These are phyloP conservation scores for Kwoniella botswanensis DNA, from an alignment of 768 basidiomycete species.

Conservation along the genomic window DNA sequence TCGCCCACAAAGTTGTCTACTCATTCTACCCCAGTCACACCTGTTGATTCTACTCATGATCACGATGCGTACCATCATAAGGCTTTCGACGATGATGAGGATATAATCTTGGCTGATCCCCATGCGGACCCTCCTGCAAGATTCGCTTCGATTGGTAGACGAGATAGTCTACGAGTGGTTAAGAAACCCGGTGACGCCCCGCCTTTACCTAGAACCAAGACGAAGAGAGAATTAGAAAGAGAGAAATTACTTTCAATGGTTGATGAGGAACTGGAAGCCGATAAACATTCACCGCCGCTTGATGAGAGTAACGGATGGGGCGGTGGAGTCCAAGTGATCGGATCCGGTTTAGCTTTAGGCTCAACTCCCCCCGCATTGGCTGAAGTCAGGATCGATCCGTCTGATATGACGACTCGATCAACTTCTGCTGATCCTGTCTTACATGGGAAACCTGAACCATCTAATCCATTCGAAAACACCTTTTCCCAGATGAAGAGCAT, in stretches of 20 bases:
- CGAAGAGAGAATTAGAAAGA: slow-evolving; percentile 53
- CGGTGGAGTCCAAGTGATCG: slow-evolving; percentile 53
- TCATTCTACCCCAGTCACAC: slow-evolving; percentile 1
- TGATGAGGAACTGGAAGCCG: slow-evolving; percentile 53
- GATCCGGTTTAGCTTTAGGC: slow-evolving; percentile 36
- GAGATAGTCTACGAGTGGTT: slow-evolving; percentile 35
- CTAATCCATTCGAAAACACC: slow-evolving; percentile 21
- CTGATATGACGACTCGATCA: slow-evolving; percentile 18
- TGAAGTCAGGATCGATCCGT: slow-evolving; percentile 18
- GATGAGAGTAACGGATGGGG: slow-evolving; percentile 26
- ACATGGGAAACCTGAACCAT: slow-evolving; percentile 12
- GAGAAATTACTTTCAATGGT: slow-evolving; percentile 52
- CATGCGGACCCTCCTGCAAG: slow-evolving; percentile 29
- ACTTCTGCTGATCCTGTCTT: slow-evolving; percentile 28
- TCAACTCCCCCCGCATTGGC: slow-evolving; percentile 11
- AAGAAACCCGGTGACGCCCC: slow-evolving; percentile 31
- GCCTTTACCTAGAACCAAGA: slow-evolving; percentile 34
- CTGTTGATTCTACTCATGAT: not conserved
- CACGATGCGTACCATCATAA: not conserved
- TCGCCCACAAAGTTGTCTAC: slow-evolving; percentile 13
- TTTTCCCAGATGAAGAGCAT: slow-evolving; percentile 21
- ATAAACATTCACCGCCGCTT: slow-evolving; percentile 21
- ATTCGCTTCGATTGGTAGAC: slow-evolving; percentile 42
- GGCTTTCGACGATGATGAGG: slow-evolving; percentile 16
- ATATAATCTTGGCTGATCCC: slow-evolving; percentile 10